Conservation (phyloP, 73 alveolate species). For the Tetrahymena elliotti region DNA sequence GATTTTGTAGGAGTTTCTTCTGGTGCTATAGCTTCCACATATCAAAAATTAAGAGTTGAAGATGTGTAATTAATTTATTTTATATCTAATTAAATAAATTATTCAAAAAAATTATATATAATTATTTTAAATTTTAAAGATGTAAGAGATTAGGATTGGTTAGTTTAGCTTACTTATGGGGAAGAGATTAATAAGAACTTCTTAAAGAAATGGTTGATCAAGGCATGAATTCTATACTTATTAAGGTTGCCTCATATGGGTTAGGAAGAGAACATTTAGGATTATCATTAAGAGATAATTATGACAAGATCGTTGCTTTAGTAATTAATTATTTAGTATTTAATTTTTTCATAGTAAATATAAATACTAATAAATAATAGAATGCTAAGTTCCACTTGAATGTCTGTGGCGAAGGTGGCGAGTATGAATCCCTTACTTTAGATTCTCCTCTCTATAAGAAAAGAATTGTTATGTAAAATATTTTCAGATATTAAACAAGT, state of each 20-base stretch:
- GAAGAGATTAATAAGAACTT: conserved; percentile 74
- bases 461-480: conserved; percentile 21
- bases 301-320: conserved; percentile 48
- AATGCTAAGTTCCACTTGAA: conserved; percentile 77
- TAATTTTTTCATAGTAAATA: too few species aligned
- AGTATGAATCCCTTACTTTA: conserved; percentile 85
- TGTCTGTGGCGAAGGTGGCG: conserved; percentile 99
- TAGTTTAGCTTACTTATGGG: conserved; percentile 88
- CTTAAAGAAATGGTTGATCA: conserved; percentile 83
- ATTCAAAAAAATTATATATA: background rate
- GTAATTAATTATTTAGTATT: background rate
- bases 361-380: conserved; percentile 23
- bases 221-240: conserved; percentile 78
- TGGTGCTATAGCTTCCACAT: conserved; percentile 91
- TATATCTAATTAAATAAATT: background rate
- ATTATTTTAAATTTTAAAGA: background rate
- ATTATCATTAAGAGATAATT: conserved; percentile 39
- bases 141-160: conserved; percentile 83
- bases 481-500: background rate
- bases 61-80: conserved; percentile 41
- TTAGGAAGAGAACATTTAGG: conserved; percentile 59
- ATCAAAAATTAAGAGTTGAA: conserved; percentile 94
- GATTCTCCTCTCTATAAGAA: conserved; percentile 86
- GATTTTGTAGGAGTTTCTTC: conserved; percentile 64
- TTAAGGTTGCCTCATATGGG: conserved; percentile 90